Percentiles rank a stretch among this genome's conserved stretches.
phyloP scores from a whole-genome alignment of 2,329 filamentous ascomycete species.

The Stemphylium lycopersici region DNA sequence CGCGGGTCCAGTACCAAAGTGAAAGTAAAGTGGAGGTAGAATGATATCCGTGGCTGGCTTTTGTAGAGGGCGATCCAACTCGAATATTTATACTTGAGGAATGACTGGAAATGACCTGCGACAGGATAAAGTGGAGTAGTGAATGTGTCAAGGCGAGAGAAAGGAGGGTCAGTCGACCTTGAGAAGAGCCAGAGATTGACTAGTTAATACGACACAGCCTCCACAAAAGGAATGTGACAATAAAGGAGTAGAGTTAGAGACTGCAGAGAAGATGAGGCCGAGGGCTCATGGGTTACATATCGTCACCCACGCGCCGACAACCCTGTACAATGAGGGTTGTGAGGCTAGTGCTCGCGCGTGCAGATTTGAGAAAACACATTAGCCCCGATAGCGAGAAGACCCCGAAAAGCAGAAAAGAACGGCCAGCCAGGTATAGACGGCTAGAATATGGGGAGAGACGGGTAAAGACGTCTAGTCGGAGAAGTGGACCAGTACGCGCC shows the following conservation, averaged over 20 bases:
- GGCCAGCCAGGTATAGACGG: conserved; percentile 24
- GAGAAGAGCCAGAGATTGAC: conserved; percentile 16
- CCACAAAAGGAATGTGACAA: conserved; percentile 35
- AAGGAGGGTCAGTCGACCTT: conserved; percentile 14
- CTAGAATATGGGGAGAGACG: conserved; percentile 31
- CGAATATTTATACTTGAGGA: conserved; percentile 2
- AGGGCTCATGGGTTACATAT: conserved; percentile 19
- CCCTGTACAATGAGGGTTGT: background rate
- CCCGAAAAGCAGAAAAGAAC: conserved; percentile 22
- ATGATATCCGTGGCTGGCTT: background rate
- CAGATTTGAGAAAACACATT: conserved; percentile 29
- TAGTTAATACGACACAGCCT: conserved; percentile 33
- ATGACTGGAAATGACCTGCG: background rate
- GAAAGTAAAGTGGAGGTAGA: background rate
- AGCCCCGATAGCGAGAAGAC: conserved; percentile 15
- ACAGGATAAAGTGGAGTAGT: background rate
- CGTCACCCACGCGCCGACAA: conserved; percentile 19
- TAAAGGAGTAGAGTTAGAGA: conserved; percentile 16
- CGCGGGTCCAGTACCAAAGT: conserved; percentile 9
- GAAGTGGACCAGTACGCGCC: conserved; percentile 31
- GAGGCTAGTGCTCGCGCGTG: conserved; percentile 18
- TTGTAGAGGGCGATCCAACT: background rate
- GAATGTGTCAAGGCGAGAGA: conserved; percentile 3
- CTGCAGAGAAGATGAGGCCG: conserved; percentile 2
- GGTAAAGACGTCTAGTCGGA: conserved; percentile 26